phyloP scores from a whole-genome alignment of 768 basidiomycete species.

The Serendipita indica region DNA sequence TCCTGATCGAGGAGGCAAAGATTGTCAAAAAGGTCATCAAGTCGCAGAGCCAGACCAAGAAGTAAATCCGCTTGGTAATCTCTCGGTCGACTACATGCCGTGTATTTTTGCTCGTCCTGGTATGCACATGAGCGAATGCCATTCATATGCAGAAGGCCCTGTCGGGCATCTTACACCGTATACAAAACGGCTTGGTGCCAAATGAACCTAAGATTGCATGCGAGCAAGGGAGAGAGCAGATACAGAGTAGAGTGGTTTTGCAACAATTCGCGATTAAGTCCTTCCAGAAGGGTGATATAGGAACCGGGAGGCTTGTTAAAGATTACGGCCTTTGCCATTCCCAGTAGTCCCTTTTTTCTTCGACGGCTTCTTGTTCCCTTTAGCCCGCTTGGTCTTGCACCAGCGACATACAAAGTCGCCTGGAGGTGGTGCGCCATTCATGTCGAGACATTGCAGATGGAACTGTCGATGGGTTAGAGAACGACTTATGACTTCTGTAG shows the following conservation, averaged over 20 bases:
- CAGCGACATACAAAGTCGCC: not conserved
- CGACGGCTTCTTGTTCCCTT: not conserved
- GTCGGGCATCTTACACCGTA: no score
- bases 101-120: not conserved
- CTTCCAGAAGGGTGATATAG: no score
- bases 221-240: no score
- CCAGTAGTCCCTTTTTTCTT: slow-evolving; percentile 6
- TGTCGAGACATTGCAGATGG: slow-evolving; percentile 61
- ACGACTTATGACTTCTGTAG: slow-evolving; percentile 5
- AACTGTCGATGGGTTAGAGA: slow-evolving; percentile 36
- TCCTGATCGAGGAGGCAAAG: slow-evolving; percentile 99
- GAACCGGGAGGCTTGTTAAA: no score
- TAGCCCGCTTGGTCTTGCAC: not conserved
- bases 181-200: no score
- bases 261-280: no score
- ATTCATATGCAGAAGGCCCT: no score
- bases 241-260: no score
- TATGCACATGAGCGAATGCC: not conserved
- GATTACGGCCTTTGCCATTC: not conserved
- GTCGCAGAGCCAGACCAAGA: slow-evolving; percentile 44
- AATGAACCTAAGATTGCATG: no score
- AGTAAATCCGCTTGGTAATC: slow-evolving; percentile 11
- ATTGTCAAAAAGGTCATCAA: slow-evolving; percentile 99
- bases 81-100: not conserved
- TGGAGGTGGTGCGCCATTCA: slow-evolving; percentile 38